phyloP scores from a whole-genome alignment of 2,329 filamentous ascomycete genomes.

The Elsinoe australis region DNA sequence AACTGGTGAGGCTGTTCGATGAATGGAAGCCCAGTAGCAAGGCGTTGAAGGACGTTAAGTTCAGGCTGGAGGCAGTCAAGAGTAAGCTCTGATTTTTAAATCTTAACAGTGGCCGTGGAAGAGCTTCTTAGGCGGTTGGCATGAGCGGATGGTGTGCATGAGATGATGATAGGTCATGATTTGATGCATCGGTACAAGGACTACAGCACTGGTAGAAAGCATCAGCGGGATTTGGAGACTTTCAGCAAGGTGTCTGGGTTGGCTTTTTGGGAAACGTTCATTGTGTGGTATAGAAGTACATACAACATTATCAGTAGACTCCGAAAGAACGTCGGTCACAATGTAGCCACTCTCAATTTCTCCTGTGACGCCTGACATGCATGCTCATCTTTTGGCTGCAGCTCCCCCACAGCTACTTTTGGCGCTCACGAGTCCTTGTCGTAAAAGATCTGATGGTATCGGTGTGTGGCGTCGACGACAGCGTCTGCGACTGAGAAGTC shows the following conservation, averaged over 20 bases:
- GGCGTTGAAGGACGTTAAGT: slow-evolving; percentile 91
- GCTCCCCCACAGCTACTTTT: too few species aligned
- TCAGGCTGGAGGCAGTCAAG: slow-evolving; percentile 80
- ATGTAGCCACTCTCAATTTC: not conserved
- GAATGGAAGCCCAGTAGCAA: slow-evolving; percentile 88
- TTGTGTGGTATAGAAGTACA: slow-evolving; percentile 15
- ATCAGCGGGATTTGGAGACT: not conserved
- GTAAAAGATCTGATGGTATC: slow-evolving; percentile 74
- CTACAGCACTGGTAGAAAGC: slow-evolving; percentile 6
- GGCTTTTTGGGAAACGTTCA: not conserved
- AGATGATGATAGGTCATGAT: not conserved
- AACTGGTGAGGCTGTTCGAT: slow-evolving; percentile 81
- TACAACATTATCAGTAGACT: slow-evolving; percentile 12
- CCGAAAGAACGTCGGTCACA: not conserved
- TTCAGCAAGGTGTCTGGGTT: slow-evolving; percentile 8
- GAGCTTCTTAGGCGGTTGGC: not conserved
- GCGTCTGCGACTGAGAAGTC: slow-evolving; percentile 69
- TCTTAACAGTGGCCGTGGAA: too few species aligned
- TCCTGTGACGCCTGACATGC: not conserved
- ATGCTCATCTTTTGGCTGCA: not conserved
- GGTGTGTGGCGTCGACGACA: slow-evolving; percentile 80
- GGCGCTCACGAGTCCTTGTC: slow-evolving; percentile 35
- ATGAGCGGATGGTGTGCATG: not conserved
- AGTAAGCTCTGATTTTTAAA: slow-evolving; percentile 69
- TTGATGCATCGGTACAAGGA: slow-evolving; percentile 5